Percentiles rank a stretch among this genome's conserved stretches.
Conservation (phyloP, 768 basidiomycete genomes). For the Calocybe indica region DNA sequence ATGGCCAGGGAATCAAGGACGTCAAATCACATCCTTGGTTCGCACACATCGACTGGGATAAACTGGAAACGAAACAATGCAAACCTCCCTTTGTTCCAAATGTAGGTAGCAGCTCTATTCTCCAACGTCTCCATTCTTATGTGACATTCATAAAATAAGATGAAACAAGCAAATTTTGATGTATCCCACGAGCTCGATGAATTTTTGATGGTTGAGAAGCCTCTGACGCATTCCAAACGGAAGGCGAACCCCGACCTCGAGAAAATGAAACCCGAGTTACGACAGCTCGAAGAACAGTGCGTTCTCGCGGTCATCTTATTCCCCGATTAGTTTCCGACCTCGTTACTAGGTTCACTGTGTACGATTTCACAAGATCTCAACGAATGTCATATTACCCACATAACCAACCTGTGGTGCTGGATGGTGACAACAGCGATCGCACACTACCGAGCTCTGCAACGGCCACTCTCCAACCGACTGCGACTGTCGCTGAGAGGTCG, state of each 20-base stretch:
- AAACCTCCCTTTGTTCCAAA: conserved; percentile 89
- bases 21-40: conserved; percentile 88
- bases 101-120: conserved; percentile 43
- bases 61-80: conserved; percentile 59
- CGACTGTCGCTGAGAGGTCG: conserved; percentile 44
- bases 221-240: conserved; percentile 90
- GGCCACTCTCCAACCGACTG: conserved; percentile 36
- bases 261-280: conserved; percentile 85
- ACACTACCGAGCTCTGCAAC: conserved; percentile 36
- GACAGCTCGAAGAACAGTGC: conserved; percentile 90
- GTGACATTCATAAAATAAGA: conserved; percentile 37
- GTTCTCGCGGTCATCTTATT: conserved; percentile 18
- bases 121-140: conserved; percentile 2
- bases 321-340: conserved; percentile 4
- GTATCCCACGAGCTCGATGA: conserved; percentile 97
- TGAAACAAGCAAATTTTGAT: conserved; percentile 97
- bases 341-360: conserved; percentile 70
- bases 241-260: conserved; percentile 83
- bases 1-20: conserved; percentile 69
- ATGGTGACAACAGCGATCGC: conserved; percentile 35
- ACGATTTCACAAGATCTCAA: conserved; percentile 71
- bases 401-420: conserved; percentile 52
- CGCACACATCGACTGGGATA: conserved; percentile 71
- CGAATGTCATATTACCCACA: conserved; percentile 87
- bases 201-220: conserved; percentile 95